Percentiles rank a stretch among this genome's conserved stretches.
Conservation (phyloP, 2,329 filamentous ascomycete genomes). For the Pezicula radicicola region DNA sequence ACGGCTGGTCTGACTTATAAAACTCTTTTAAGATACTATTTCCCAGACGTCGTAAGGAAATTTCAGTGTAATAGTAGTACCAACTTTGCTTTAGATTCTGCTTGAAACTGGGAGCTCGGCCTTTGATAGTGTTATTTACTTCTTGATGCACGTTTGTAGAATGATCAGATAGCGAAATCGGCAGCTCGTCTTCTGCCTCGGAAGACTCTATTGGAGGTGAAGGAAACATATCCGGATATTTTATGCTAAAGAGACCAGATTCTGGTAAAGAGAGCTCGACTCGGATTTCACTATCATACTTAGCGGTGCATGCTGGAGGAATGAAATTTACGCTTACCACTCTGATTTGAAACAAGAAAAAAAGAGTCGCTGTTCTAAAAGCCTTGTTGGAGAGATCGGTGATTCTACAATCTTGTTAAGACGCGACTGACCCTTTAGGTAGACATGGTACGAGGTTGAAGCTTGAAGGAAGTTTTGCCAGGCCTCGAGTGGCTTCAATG, state of each 20-base stretch:
- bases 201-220: slow-evolving; percentile 17
- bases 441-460: slow-evolving; percentile 31
- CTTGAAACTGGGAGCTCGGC: too few species aligned
- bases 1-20: slow-evolving; percentile 13
- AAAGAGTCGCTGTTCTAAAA: slow-evolving; percentile 37
- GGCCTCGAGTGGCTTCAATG: slow-evolving; percentile 32
- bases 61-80: slow-evolving; percentile 43
- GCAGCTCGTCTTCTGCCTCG: too few species aligned
- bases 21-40: slow-evolving; percentile 37
- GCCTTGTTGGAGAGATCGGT: slow-evolving; percentile 12
- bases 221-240: slow-evolving; percentile 32
- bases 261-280: slow-evolving; percentile 36
- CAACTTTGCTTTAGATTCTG: slow-evolving; percentile 33
- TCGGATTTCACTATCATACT: slow-evolving; percentile 27
- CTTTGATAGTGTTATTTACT: neutral
- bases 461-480: slow-evolving; percentile 35
- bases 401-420: neutral
- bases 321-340: slow-evolving; percentile 12
- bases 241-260: slow-evolving; percentile 30
- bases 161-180: neutral
- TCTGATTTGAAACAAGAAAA: slow-evolving; percentile 43
- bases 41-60: slow-evolving; percentile 37
- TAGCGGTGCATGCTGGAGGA: neutral
- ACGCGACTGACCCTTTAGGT: slow-evolving; percentile 20
- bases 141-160: neutral